Conservation (phyloP, 73 alveolate species). For the Tetrahymena elliotti region DNA sequence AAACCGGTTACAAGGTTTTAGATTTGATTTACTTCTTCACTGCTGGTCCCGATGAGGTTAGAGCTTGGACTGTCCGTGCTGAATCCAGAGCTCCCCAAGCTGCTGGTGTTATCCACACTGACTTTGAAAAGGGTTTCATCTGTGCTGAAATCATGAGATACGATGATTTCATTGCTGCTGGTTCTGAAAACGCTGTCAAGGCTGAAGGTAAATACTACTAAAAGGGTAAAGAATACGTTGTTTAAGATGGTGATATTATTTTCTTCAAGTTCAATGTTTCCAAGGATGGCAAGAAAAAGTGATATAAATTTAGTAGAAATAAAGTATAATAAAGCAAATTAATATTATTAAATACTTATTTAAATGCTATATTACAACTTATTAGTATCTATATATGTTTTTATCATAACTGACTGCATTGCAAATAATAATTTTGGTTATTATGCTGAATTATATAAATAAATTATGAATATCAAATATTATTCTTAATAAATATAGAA, state of each 20-base stretch:
- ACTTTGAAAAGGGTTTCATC: slow-evolving; percentile 98
- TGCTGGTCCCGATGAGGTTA: slow-evolving; percentile 99
- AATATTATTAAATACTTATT: too few relatives aligned
- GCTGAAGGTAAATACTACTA: slow-evolving; percentile 89
- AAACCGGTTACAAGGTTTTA: slow-evolving; percentile 88
- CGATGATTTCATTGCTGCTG: slow-evolving; percentile 84
- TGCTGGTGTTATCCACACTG: slow-evolving; percentile 99
- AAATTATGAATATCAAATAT: too few relatives aligned
- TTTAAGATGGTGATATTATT: slow-evolving; percentile 90
- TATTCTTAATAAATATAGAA: too few relatives aligned
- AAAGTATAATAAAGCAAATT: not conserved
- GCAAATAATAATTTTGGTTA: not conserved
- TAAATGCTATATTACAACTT: not conserved
- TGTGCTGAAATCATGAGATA: slow-evolving; percentile 98
- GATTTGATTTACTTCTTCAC: slow-evolving; percentile 96
- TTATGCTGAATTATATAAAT: not conserved
- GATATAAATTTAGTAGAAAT: not conserved
- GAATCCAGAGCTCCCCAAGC: slow-evolving; percentile 97
- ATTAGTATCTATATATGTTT: not conserved
- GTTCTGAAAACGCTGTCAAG: slow-evolving; percentile 87
- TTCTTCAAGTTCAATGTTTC: slow-evolving; percentile 45
- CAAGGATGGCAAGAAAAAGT: slow-evolving; percentile 27
- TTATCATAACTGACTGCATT: too few relatives aligned
- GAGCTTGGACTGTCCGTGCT: slow-evolving; percentile 96
- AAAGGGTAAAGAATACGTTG: slow-evolving; percentile 89